phyloP scores from a whole-genome alignment of 2,329 filamentous ascomycete species.

The Teratosphaeria epicoccoides region DNA sequence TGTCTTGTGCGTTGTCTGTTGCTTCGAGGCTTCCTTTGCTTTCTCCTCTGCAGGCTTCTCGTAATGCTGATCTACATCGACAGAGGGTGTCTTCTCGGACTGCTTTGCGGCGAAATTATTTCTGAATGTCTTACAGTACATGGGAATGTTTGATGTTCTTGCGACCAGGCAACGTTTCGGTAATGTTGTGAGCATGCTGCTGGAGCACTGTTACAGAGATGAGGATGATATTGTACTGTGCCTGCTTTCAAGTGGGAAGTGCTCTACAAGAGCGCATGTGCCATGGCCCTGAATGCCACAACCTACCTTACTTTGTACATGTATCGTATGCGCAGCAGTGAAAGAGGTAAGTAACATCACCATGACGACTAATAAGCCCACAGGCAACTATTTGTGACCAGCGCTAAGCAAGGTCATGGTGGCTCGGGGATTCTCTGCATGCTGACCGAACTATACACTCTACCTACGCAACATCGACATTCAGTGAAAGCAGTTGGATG shows the following conservation, averaged over 20 bases:
- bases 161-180: neutral
- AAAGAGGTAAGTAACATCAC: neutral
- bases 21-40: conserved; percentile 8
- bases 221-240: neutral
- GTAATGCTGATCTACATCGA: neutral
- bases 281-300: neutral
- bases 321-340: too few relatives aligned
- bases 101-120: neutral
- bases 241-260: neutral
- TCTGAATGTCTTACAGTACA: neutral
- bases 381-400: too few relatives aligned
- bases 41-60: conserved; percentile 6
- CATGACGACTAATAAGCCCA: too few relatives aligned
- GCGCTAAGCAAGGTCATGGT: neutral
- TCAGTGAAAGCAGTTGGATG: too few relatives aligned
- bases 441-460: too few relatives aligned
- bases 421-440: too few relatives aligned
- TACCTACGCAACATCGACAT: too few relatives aligned
- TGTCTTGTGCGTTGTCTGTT: conserved; percentile 38
- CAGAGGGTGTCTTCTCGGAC: neutral
- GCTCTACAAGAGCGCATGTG: neutral
- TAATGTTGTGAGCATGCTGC: neutral
- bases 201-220: neutral
- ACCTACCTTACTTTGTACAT: too few relatives aligned
- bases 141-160: neutral